Evolutionary conservation across 169 alveolate species (phyloP).

Genomic region (Plasmodium falciparum): DNA sequence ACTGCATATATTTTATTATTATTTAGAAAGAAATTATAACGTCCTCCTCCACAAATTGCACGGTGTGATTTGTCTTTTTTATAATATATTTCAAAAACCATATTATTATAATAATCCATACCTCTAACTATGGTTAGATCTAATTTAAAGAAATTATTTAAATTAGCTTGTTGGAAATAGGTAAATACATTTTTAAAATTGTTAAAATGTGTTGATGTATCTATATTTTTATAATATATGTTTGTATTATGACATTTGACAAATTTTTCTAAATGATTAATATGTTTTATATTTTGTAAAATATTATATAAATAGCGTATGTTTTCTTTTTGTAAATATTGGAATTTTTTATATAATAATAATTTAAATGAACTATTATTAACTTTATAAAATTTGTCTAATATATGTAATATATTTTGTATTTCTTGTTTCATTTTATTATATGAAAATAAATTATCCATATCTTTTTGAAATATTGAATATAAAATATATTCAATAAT

Average conservation of each 20-base stretch:
- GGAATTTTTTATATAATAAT: conserved; percentile 26
- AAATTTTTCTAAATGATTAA: conserved; percentile 9
- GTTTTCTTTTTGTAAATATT: conserved; percentile 9
- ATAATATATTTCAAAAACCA: conserved; percentile 48
- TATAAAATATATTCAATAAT: conserved; percentile 14
- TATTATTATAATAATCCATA: conserved; percentile 56
- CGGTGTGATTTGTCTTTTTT: conserved; percentile 25
- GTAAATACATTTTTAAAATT: conserved; percentile 10
- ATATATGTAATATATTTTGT: conserved; percentile 21
- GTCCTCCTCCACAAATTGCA: conserved; percentile 76
- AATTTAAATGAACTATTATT: conserved; percentile 20
- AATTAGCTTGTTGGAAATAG: conserved; percentile 27
- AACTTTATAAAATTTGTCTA: conserved; percentile 50
- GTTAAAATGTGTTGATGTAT: neutral
- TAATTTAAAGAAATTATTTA: conserved; percentile 16
- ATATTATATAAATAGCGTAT: conserved; percentile 5
- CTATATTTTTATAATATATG: neutral
- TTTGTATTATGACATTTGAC: neutral
- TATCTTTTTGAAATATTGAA: conserved; percentile 21
- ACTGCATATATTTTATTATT: conserved; percentile 21
- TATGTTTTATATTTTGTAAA: conserved; percentile 5
- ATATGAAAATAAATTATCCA: conserved; percentile 1
- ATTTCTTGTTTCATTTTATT: conserved; percentile 8
- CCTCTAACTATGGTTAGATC: conserved; percentile 68
- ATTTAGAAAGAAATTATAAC: conserved; percentile 32